Evolutionary conservation across 1,139 yeast species (phyloP).

Genomic region (Magnusiomyces starmeri): DNA sequence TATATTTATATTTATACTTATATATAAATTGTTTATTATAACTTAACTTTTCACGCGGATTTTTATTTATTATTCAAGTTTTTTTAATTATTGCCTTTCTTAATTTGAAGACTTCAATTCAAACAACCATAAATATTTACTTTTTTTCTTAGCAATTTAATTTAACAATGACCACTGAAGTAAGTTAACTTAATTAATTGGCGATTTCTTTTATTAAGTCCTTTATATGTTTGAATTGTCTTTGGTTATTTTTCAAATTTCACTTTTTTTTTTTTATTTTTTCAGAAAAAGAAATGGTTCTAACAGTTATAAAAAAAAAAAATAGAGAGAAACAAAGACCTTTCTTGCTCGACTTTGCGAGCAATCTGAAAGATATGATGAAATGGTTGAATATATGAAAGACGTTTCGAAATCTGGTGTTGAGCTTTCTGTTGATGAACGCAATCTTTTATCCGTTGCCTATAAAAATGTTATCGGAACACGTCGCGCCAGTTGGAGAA

Average conservation of each 20-base stretch:
- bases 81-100: not conserved
- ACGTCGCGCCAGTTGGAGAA: conserved; percentile 99
- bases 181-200: not conserved
- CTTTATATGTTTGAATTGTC: not conserved
- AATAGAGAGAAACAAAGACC: conserved; percentile 93
- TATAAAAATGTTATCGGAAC: conserved; percentile 98
- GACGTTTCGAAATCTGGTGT: conserved; percentile 93
- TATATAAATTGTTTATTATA: not conserved
- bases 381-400: conserved; percentile 98
- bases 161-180: not conserved
- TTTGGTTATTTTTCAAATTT: no score
- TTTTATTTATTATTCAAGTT: not conserved
- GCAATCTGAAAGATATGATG: conserved; percentile 99
- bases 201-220: not conserved
- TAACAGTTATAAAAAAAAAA: not conserved
- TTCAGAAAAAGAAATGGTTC: no score
- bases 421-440: conserved; percentile 95
- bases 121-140: not conserved
- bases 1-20: not conserved
- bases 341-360: conserved; percentile 97
- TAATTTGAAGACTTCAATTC: not conserved
- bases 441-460: conserved; percentile 93
- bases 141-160: not conserved
- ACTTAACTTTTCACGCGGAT: not conserved
- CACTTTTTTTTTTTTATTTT: not conserved